A percentile compares a stretch with the other conserved stretches of the same genome.
These are phyloP conservation scores for Pseudogymnoascus sp. DNA, from an alignment of 2,329 filamentous ascomycete genomes.

Conservation along the genomic window DNA sequence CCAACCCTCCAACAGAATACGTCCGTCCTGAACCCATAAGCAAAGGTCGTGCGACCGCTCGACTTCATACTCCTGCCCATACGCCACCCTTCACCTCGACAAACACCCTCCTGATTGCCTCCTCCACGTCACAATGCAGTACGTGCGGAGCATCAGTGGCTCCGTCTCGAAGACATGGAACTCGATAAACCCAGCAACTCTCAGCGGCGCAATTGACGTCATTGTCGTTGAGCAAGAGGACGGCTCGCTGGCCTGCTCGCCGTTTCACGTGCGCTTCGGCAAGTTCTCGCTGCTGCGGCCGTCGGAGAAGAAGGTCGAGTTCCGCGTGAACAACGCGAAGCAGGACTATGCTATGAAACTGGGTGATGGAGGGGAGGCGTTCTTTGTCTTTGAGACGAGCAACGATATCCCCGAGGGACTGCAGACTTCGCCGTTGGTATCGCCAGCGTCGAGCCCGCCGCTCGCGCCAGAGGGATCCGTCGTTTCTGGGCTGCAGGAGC, in stretches of 20 bases:
- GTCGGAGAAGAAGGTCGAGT: conserved; percentile 98
- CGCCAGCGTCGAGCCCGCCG: conserved; percentile 79
- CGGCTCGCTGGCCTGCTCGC: conserved; percentile 81
- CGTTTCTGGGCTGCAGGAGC: conserved; percentile 52
- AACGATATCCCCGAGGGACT: conserved; percentile 86
- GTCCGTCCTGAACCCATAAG: neutral
- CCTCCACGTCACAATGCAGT: conserved; percentile 65
- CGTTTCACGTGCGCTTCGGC: conserved; percentile 97
- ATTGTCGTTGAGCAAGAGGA: conserved; percentile 97
- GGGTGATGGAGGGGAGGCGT: conserved; percentile 93
- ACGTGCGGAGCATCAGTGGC: conserved; percentile 91
- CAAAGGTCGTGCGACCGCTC: neutral
- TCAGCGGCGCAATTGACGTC: conserved; percentile 97
- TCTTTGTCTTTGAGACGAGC: conserved; percentile 96
- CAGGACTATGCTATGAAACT: conserved; percentile 98
- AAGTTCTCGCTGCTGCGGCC: conserved; percentile 95
- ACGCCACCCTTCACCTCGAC: neutral
- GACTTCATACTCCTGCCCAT: neutral
- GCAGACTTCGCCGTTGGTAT: conserved; percentile 90
- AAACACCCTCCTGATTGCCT: neutral
- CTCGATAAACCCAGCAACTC: conserved; percentile 94
- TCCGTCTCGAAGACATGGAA: conserved; percentile 99
- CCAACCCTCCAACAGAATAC: neutral
- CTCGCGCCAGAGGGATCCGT: conserved; percentile 42
- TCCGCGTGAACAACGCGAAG: conserved; percentile 85